A percentile compares a stretch with the other conserved stretches of the same genome.
These are phyloP conservation scores for Tuber melanosporum DNA, from an alignment of 495 filamentous ascomycete species.

Conservation along the genomic window DNA sequence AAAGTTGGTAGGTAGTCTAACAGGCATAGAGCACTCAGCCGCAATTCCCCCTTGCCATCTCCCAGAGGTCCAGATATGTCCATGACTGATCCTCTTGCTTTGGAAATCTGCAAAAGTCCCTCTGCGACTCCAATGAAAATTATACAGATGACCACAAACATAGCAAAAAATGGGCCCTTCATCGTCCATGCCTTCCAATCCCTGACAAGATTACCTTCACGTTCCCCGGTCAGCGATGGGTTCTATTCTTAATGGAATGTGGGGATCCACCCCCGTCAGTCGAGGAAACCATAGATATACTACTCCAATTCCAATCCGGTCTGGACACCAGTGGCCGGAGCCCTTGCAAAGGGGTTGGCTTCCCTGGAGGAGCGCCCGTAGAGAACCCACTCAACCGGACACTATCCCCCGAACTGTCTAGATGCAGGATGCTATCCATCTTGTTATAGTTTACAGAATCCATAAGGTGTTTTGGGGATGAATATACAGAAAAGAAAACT, in stretches of 20 bases:
- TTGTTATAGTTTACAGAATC: neutral
- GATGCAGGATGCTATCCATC: neutral
- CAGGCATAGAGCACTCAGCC: neutral
- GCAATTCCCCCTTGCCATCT: neutral
- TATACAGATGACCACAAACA: neutral
- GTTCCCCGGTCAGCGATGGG: neutral
- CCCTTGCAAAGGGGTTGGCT: neutral
- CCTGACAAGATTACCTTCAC: neutral
- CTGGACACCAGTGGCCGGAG: neutral
- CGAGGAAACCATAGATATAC: neutral
- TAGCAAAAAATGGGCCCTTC: neutral
- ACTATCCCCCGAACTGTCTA: neutral
- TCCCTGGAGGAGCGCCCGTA: neutral
- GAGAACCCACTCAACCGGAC: neutral
- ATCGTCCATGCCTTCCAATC: neutral
- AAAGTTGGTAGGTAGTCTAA: constrained; percentile 15
- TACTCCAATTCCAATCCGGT: neutral
- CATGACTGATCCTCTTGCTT: neutral
- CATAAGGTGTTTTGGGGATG: neutral
- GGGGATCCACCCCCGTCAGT: neutral
- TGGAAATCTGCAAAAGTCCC: neutral
- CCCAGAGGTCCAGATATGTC: neutral
- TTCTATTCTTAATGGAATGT: neutral
- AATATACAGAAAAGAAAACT: neutral
- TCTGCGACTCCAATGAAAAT: neutral